These are phyloP conservation scores for Trichosporon inkin DNA, from an alignment of 1,284 basidiomycete genomes.

Conservation along the genomic window DNA sequence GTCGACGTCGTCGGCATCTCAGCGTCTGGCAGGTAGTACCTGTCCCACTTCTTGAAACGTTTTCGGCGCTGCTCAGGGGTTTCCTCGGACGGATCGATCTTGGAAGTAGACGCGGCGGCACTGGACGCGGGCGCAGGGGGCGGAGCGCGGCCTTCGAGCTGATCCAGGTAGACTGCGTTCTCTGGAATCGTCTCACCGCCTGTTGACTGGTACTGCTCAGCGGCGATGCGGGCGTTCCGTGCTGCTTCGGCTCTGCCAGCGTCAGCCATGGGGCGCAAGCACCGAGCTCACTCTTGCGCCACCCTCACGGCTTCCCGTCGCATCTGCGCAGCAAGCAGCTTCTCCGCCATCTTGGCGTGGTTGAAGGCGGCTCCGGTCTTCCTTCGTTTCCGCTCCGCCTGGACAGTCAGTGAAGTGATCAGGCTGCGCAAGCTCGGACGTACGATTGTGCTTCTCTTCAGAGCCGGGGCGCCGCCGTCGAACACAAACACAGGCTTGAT, in stretches of 20 bases:
- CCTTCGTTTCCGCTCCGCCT: conserved; percentile 81
- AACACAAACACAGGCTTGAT: conserved; percentile 98
- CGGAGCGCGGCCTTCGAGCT: conserved; percentile 57
- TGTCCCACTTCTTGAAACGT: conserved; percentile 56
- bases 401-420: neutral
- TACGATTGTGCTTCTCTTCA: conserved; percentile 85
- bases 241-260: conserved; percentile 23
- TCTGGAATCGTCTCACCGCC: conserved; percentile 57
- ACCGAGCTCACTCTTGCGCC: conserved; percentile 53
- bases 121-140: conserved; percentile 18
- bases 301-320: conserved; percentile 82
- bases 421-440: conserved; percentile 38
- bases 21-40: conserved; percentile 70
- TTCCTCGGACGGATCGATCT: neutral
- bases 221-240: conserved; percentile 30
- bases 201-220: conserved; percentile 35
- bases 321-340: conserved; percentile 88
- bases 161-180: conserved; percentile 77
- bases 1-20: conserved; percentile 54
- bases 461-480: conserved; percentile 82
- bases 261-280: conserved; percentile 5
- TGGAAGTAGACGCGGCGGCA: neutral
- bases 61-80: conserved; percentile 34
- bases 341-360: conserved; percentile 80
- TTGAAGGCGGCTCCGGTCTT: conserved; percentile 80